phyloP scores from a whole-genome alignment of 148 eudicot genomes.

The Drosera capensis region DNA sequence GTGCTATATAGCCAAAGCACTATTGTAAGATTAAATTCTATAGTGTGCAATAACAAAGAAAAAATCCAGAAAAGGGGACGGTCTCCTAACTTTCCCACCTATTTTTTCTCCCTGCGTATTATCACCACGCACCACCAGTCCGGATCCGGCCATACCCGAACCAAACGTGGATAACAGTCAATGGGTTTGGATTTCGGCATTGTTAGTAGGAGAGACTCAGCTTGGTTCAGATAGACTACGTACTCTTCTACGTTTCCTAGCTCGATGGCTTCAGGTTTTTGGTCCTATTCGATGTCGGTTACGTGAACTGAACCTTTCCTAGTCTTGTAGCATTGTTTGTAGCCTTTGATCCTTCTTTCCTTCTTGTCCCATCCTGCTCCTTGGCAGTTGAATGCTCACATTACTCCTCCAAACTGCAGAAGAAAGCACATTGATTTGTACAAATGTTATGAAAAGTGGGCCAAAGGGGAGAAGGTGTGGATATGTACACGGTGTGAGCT shows the following conservation, averaged over 20 bases:
- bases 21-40: too few species aligned
- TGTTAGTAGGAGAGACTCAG: constrained; percentile 16
- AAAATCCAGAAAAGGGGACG: too few species aligned
- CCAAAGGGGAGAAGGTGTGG: neutral
- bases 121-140: too few species aligned
- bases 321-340: constrained; percentile 43
- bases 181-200: constrained; percentile 16
- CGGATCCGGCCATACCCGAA: too few species aligned
- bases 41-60: too few species aligned
- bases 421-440: neutral
- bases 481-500: too few species aligned
- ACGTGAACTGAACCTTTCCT: constrained; percentile 22
- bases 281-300: constrained; percentile 55
- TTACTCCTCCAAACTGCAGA: constrained; percentile 41
- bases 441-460: neutral
- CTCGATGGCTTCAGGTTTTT: constrained; percentile 13
- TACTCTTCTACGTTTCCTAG: constrained; percentile 31
- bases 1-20: too few species aligned
- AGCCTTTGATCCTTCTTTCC: constrained; percentile 40
- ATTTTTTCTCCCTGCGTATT: too few species aligned
- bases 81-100: too few species aligned
- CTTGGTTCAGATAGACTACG: constrained; percentile 38
- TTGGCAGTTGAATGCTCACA: constrained; percentile 65
- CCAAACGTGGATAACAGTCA: too few species aligned
- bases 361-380: constrained; percentile 58